phyloP scores from a whole-genome alignment of 371 early-diverging fungal genomes.

The Mucor ambiguus region DNA sequence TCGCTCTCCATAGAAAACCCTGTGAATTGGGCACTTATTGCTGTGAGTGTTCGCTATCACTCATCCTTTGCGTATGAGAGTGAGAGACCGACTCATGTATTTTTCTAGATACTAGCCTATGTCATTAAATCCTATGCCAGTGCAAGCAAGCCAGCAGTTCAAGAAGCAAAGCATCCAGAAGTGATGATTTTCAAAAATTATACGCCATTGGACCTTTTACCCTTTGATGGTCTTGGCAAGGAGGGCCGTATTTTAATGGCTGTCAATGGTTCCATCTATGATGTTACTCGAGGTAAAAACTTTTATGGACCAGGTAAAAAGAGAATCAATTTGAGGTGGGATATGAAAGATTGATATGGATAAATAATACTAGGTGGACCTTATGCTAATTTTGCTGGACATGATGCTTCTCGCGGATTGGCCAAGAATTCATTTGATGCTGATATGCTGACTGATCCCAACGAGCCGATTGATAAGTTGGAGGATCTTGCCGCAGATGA shows the following conservation, averaged over 20 bases:
- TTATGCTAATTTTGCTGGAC: slow-evolving; percentile 84
- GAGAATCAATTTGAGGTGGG: too few species aligned
- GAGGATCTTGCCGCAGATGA: slow-evolving; percentile 81
- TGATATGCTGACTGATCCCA: slow-evolving; percentile 71
- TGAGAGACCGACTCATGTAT: neutral
- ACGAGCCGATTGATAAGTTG: slow-evolving; percentile 79
- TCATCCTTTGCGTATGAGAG: neutral
- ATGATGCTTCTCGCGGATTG: too few species aligned
- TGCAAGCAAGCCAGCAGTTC: slow-evolving; percentile 13
- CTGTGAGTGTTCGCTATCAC: slow-evolving; percentile 1
- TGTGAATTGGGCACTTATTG: slow-evolving; percentile 29
- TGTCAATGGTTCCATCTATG: slow-evolving; percentile 87
- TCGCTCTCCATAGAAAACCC: slow-evolving; percentile 23
- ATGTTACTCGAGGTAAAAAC: slow-evolving; percentile 82
- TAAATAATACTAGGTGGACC: slow-evolving; percentile 61
- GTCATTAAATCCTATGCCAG: slow-evolving; percentile 13
- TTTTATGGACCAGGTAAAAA: slow-evolving; percentile 95
- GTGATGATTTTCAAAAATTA: slow-evolving; percentile 66
- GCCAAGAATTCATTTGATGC: slow-evolving; percentile 85
- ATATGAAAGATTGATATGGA: neutral
- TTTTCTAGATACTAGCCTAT: slow-evolving; percentile 21
- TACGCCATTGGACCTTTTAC: slow-evolving; percentile 69
- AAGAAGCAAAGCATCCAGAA: slow-evolving; percentile 52
- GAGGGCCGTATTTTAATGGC: slow-evolving; percentile 73
- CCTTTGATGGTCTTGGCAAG: slow-evolving; percentile 59